Evolutionary conservation across 345 rosid genomes (phyloP).

Genomic region (Lagerstroemia speciosa): DNA sequence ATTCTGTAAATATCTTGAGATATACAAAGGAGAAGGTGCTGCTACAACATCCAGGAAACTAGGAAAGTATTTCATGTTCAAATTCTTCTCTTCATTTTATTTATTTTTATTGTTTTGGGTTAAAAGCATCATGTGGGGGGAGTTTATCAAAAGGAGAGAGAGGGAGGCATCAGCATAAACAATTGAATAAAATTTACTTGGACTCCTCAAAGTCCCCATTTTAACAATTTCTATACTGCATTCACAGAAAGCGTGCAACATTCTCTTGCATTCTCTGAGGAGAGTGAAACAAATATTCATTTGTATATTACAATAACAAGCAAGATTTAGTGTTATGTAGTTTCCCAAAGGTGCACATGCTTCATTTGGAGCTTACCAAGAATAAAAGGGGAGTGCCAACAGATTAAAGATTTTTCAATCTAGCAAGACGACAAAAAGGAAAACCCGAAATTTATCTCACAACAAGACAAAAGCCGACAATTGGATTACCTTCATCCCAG

Average conservation of each 20-base stretch:
- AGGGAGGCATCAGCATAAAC: neutral
- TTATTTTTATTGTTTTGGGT: neutral
- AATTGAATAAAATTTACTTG: neutral
- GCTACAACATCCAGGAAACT: no score
- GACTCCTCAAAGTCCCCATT: neutral
- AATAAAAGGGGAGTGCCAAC: neutral
- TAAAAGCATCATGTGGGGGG: neutral
- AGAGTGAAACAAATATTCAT: neutral
- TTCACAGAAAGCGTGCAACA: neutral
- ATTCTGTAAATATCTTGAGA: no score
- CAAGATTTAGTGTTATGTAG: neutral
- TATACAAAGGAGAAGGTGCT: no score
- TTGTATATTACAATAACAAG: slow-evolving; percentile 1
- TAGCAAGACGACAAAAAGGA: neutral
- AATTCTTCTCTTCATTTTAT: neutral
- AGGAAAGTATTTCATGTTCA: no score
- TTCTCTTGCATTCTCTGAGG: neutral
- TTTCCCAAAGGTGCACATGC: neutral
- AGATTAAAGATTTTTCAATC: neutral
- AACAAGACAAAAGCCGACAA: neutral
- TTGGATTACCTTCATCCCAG: slow-evolving; percentile 83
- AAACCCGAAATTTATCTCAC: neutral
- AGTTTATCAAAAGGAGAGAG: neutral
- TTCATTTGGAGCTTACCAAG: neutral
- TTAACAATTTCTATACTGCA: neutral